These are phyloP conservation scores for Castanea sativa DNA, from an alignment of 306 rosid genomes.

Conservation along the genomic window DNA sequence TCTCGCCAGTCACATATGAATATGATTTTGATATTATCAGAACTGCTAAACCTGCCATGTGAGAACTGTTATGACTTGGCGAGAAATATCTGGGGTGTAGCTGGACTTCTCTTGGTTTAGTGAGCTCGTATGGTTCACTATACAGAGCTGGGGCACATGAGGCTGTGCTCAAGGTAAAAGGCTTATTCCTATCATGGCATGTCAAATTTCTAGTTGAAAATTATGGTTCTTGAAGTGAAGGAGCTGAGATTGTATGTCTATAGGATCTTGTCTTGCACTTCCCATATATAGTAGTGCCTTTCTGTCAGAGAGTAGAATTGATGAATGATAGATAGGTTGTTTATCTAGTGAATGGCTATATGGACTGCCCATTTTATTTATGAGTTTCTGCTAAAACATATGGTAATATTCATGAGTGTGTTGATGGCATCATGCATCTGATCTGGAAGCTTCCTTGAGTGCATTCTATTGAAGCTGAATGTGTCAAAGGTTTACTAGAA, in stretches of 20 bases:
- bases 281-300: slow-evolving; percentile 53
- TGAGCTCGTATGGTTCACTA: slow-evolving; percentile 57
- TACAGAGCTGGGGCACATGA: slow-evolving; percentile 71
- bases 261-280: slow-evolving; percentile 90
- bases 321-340: slow-evolving; percentile 59
- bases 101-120: slow-evolving; percentile 93
- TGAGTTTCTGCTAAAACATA: slow-evolving; percentile 55
- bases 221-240: slow-evolving; percentile 30
- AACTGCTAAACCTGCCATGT: slow-evolving; percentile 30
- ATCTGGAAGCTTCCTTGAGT: slow-evolving; percentile 75
- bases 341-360: slow-evolving; percentile 53
- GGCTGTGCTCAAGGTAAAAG: slow-evolving; percentile 69
- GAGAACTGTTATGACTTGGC: slow-evolving; percentile 51
- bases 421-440: slow-evolving; percentile 86
- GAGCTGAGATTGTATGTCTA: slow-evolving; percentile 50
- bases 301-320: slow-evolving; percentile 83
- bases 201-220: slow-evolving; percentile 35
- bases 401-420: slow-evolving; percentile 51
- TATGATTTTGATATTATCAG: slow-evolving; percentile 29
- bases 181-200: slow-evolving; percentile 62
- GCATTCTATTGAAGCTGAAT: slow-evolving; percentile 54
- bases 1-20: slow-evolving; percentile 40
- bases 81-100: slow-evolving; percentile 92
- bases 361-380: slow-evolving; percentile 48
- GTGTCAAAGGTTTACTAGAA: slow-evolving; percentile 61